Conservation (phyloP, 2,329 filamentous ascomycete species). For the Myriosclerotinia curreyana region DNA sequence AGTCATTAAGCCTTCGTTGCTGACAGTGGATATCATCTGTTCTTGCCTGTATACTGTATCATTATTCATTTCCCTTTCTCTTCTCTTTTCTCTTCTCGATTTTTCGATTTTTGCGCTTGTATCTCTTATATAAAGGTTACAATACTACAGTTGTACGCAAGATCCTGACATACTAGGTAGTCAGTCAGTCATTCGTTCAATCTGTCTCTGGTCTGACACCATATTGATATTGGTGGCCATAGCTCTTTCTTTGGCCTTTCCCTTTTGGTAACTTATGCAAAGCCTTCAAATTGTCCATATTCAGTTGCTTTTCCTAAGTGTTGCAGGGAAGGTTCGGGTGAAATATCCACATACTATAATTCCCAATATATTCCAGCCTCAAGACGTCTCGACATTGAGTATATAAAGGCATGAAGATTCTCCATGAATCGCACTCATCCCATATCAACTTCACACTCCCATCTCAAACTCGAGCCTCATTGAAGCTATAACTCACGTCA, state of each 20-base stretch:
- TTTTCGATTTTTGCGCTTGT: slow-evolving; percentile 3
- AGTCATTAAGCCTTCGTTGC: slow-evolving; percentile 9
- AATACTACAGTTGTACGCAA: slow-evolving; percentile 11
- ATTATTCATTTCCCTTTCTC: slow-evolving; percentile 2
- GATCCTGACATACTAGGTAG: no score
- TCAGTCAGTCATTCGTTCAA: background rate
- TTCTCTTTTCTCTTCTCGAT: background rate
- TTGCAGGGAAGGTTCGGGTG: slow-evolving; percentile 16
- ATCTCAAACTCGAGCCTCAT: slow-evolving; percentile 2
- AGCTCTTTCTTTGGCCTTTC: slow-evolving; percentile 27
- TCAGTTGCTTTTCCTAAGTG: slow-evolving; percentile 29
- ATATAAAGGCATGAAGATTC: slow-evolving; percentile 20
- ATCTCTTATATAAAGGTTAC: slow-evolving; percentile 5
- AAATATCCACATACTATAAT: slow-evolving; percentile 6
- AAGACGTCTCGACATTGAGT: slow-evolving; percentile 2
- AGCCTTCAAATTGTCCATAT: background rate
- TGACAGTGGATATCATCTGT: slow-evolving; percentile 11
- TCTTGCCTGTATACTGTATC: background rate
- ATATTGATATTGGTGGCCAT: slow-evolving; percentile 28
- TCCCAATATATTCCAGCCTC: slow-evolving; percentile 20
- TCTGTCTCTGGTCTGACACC: slow-evolving; percentile 19
- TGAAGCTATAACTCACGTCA: slow-evolving; percentile 2
- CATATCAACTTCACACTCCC: slow-evolving; percentile 1
- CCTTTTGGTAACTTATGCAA: slow-evolving; percentile 31
- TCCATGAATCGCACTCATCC: background rate